These are phyloP conservation scores for Dipodascus albidus DNA, from an alignment of 805 yeast genomes.

Conservation along the genomic window DNA sequence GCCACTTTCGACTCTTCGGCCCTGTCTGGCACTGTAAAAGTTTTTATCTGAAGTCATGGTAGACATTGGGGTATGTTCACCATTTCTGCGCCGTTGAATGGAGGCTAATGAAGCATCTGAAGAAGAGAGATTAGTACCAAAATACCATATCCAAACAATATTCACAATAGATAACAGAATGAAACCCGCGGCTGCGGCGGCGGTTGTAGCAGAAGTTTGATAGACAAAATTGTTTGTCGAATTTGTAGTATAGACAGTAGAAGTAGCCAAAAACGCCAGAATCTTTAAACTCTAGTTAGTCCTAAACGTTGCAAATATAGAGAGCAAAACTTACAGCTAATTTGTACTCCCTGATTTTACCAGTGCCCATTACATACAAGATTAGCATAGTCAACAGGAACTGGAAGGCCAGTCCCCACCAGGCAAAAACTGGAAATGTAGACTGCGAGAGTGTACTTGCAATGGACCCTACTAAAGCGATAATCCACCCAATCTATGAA, in stretches of 20 bases:
- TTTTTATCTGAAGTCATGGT: background rate
- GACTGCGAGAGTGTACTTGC: conserved; percentile 33
- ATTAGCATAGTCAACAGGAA: conserved; percentile 44
- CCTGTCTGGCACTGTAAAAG: conserved; percentile 27
- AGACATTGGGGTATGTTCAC: conserved; percentile 2
- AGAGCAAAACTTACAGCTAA: conserved; percentile 25
- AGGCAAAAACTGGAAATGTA: conserved; percentile 71
- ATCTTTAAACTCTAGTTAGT: conserved; percentile 21
- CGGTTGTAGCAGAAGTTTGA: conserved; percentile 46
- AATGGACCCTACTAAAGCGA: conserved; percentile 83
- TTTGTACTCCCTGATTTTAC: conserved; percentile 59
- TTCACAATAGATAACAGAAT: conserved; percentile 74
- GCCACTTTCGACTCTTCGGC: conserved; percentile 28
- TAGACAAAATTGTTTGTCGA: conserved; percentile 74
- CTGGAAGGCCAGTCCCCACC: conserved; percentile 95
- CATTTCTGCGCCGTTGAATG: conserved; percentile 23
- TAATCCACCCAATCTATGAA: conserved; percentile 59
- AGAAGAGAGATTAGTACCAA: conserved; percentile 68
- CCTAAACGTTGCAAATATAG: background rate
- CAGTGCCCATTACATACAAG: conserved; percentile 42
- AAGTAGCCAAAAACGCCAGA: conserved; percentile 50
- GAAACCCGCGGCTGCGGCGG: conserved; percentile 90
- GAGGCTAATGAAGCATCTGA: conserved; percentile 63
- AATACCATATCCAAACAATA: conserved; percentile 75
- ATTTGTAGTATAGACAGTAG: conserved; percentile 77